Evolutionary conservation across 2,329 filamentous ascomycete genomes (phyloP).

Genomic region (Monosporascus ibericus): DNA sequence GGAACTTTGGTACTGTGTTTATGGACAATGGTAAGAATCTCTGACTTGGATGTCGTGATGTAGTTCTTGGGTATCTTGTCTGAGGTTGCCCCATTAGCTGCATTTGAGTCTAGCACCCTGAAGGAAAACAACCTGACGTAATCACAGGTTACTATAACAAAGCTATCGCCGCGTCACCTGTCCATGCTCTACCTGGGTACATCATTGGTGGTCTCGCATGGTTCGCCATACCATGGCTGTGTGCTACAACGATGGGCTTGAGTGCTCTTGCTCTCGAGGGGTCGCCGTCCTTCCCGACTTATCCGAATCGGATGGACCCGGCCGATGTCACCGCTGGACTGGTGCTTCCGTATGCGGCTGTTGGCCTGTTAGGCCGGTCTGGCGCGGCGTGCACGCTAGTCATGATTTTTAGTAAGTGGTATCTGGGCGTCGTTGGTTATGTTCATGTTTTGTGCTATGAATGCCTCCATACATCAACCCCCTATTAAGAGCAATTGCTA

Average conservation of each 20-base stretch:
- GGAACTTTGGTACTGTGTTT: conserved; percentile 78
- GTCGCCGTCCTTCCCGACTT: conserved; percentile 64
- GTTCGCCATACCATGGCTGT: conserved; percentile 88
- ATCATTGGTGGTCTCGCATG: conserved; percentile 78
- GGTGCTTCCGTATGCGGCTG: conserved; percentile 78
- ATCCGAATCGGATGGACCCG: conserved; percentile 60
- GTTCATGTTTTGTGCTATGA: not conserved
- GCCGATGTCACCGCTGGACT: conserved; percentile 74
- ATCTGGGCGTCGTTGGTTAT: not conserved
- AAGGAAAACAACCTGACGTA: not conserved
- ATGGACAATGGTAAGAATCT: conserved; percentile 10
- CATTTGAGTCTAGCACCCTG: no score
- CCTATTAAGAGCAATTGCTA: not conserved
- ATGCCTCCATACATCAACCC: not conserved
- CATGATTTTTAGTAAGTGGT: conserved; percentile 58
- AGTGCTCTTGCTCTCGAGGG: conserved; percentile 72
- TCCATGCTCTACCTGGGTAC: conserved; percentile 79
- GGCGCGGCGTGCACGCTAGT: conserved; percentile 72
- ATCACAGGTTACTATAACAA: conserved; percentile 82
- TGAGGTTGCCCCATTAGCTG: no score
- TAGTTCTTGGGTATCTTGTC: no score
- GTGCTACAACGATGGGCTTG: conserved; percentile 80
- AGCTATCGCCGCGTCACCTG: conserved; percentile 77
- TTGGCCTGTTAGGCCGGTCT: conserved; percentile 71
- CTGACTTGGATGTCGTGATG: not conserved